A percentile compares a stretch with the other conserved stretches of the same genome.
Conservation (phyloP, 2,329 filamentous ascomycete species). For the Polychaeton citri region DNA sequence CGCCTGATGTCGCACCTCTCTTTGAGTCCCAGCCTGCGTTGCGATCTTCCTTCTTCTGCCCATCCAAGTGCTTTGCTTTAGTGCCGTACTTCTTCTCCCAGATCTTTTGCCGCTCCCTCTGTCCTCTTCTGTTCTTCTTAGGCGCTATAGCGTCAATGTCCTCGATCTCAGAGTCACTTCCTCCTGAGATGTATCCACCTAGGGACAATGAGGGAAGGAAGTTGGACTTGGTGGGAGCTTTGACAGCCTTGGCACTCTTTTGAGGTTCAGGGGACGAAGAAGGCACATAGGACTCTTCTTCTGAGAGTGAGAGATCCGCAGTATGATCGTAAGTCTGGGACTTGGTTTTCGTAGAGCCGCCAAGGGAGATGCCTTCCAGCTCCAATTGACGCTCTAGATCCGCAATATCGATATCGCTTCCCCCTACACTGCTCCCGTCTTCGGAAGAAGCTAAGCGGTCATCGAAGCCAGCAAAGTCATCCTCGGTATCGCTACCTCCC, state of each 20-base stretch:
- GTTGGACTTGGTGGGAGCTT: constrained; percentile 32
- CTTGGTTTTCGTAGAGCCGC: background rate
- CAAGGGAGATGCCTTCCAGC: constrained; percentile 10
- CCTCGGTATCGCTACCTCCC: constrained; percentile 1
- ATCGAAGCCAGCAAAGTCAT: constrained; percentile 13
- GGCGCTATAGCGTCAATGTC: constrained; percentile 36
- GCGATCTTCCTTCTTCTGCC: constrained; percentile 24
- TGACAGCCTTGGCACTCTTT: constrained; percentile 8
- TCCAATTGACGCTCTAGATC: constrained; percentile 13
- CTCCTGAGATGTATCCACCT: constrained; percentile 67
- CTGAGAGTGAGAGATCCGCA: constrained; percentile 10
- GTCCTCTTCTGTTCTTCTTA: constrained; percentile 63
- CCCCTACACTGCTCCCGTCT: constrained; percentile 20
- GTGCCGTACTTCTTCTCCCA: constrained; percentile 69
- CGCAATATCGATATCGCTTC: constrained; percentile 15
- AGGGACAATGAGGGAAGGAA: constrained; percentile 64
- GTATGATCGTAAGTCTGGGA: constrained; percentile 5
- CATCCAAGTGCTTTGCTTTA: constrained; percentile 53
- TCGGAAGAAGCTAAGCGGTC: constrained; percentile 27
- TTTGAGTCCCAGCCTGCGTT: constrained; percentile 47
- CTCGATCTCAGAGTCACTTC: constrained; percentile 53
- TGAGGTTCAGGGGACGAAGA: constrained; percentile 11
- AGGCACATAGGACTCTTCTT: constrained; percentile 8
- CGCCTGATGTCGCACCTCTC: constrained; percentile 34
- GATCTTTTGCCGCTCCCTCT: constrained; percentile 64